Conservation (phyloP, 306 rosid genomes). For the Vicia sativa region DNA sequence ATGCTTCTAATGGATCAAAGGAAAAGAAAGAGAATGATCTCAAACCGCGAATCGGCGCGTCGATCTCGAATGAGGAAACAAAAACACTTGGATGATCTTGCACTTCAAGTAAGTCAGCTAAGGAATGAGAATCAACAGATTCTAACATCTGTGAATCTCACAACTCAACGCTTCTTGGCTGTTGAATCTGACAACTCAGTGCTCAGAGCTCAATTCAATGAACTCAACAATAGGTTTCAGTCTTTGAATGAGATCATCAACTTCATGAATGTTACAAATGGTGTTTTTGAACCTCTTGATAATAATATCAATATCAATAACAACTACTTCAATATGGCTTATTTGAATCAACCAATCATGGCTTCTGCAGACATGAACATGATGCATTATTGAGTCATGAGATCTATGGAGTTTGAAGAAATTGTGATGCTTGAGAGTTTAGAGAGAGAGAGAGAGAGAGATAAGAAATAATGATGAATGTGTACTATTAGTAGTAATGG, state of each 20-base stretch:
- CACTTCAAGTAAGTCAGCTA: constrained; percentile 53
- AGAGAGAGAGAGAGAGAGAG: background rate
- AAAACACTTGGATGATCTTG: constrained; percentile 82
- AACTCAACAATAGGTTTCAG: constrained; percentile 61
- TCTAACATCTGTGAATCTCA: constrained; percentile 50
- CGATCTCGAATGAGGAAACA: constrained; percentile 86
- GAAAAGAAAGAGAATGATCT: constrained; percentile 88
- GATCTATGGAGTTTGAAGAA: constrained; percentile 2
- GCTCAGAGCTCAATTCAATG: constrained; percentile 71
- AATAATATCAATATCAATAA: background rate
- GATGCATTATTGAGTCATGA: constrained; percentile 50
- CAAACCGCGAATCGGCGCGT: constrained; percentile 87
- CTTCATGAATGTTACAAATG: constrained; percentile 53
- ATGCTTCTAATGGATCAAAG: constrained; percentile 61
- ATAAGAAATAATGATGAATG: constrained; percentile 41
- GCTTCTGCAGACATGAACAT: constrained; percentile 61
- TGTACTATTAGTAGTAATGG: background rate
- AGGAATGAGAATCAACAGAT: constrained; percentile 69
- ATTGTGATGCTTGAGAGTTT: background rate
- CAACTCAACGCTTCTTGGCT: constrained; percentile 55
- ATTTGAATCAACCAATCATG: constrained; percentile 67
- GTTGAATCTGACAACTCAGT: constrained; percentile 75
- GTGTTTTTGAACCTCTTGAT: constrained; percentile 26
- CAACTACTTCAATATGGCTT: constrained; percentile 49
- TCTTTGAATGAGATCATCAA: constrained; percentile 61